Conservation (phyloP, 805 yeast genomes). For the Myxozyma monticola region DNA sequence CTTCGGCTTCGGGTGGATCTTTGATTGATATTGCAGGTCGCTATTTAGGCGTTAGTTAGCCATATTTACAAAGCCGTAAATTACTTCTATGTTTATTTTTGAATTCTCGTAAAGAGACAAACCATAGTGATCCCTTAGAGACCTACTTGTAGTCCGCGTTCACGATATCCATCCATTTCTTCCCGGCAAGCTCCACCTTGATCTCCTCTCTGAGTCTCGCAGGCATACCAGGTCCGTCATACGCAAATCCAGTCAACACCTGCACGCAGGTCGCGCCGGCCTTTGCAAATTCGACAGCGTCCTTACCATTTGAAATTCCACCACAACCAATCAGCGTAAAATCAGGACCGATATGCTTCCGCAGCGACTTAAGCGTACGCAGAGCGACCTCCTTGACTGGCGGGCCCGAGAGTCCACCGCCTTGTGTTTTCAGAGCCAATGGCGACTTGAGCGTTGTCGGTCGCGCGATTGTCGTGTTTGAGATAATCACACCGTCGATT, state of each 20-base stretch:
- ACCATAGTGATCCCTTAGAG: not conserved
- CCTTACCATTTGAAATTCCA: conserved; percentile 83
- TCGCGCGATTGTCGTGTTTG: conserved; percentile 88
- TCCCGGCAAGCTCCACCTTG: conserved; percentile 67
- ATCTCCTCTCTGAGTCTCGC: conserved; percentile 60
- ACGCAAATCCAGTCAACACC: conserved; percentile 86
- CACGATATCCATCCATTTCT: conserved; percentile 79
- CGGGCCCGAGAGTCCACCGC: conserved; percentile 91
- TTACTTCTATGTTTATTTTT: not conserved
- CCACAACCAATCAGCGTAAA: conserved; percentile 90
- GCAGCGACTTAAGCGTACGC: conserved; percentile 65
- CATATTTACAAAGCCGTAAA: not conserved
- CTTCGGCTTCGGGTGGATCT: conserved; percentile 11
- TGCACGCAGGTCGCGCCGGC: conserved; percentile 94
- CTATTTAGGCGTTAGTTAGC: not conserved
- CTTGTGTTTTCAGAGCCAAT: conserved; percentile 51
- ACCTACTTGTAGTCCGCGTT: conserved; percentile 50
- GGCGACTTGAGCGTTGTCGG: conserved; percentile 60
- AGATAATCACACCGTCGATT: conserved; percentile 87
- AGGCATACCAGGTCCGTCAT: conserved; percentile 86
- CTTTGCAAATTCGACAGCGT: conserved; percentile 85
- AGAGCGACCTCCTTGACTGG: conserved; percentile 82
- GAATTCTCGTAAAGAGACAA: not conserved
- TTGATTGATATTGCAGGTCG: conserved; percentile 5
- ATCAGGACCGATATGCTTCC: conserved; percentile 73